Conservation (phyloP, 768 basidiomycete species). For the Lentinula guzmanii region DNA sequence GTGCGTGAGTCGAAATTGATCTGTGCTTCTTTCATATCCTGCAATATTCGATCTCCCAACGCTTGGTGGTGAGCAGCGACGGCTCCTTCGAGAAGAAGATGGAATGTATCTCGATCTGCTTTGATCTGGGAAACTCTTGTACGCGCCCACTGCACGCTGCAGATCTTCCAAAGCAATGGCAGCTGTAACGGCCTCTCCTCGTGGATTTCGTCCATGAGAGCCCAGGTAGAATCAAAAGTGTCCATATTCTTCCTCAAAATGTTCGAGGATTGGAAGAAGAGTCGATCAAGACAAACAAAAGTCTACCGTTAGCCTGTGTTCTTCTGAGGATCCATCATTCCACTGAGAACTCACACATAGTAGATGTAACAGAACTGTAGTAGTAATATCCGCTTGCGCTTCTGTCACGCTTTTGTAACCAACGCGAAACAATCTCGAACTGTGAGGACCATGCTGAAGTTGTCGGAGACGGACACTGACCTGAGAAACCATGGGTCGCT, state of each 20-base stretch:
- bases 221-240: conserved; percentile 59
- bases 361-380: too few species aligned
- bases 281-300: too few species aligned
- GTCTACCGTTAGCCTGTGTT: too few species aligned
- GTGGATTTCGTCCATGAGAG: conserved; percentile 53
- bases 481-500: too few species aligned
- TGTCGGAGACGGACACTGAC: too few species aligned
- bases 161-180: conserved; percentile 57
- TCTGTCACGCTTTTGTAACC: too few species aligned
- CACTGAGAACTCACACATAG: too few species aligned
- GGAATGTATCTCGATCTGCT: conserved; percentile 63
- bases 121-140: conserved; percentile 53
- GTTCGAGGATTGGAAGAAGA: conserved; percentile 43
- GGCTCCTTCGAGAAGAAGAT: conserved; percentile 63
- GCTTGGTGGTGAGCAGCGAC: conserved; percentile 50
- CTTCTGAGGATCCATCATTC: too few species aligned
- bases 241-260: conserved; percentile 43
- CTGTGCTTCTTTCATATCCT: conserved; percentile 55
- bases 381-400: too few species aligned
- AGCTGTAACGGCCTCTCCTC: conserved; percentile 54
- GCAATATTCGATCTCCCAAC: conserved; percentile 61
- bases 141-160: conserved; percentile 73
- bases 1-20: conserved; percentile 54
- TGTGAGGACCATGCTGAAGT: too few species aligned
- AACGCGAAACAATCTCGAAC: too few species aligned